Conservation (phyloP, 805 yeast genomes). For the Saturnispora saitoi region DNA sequence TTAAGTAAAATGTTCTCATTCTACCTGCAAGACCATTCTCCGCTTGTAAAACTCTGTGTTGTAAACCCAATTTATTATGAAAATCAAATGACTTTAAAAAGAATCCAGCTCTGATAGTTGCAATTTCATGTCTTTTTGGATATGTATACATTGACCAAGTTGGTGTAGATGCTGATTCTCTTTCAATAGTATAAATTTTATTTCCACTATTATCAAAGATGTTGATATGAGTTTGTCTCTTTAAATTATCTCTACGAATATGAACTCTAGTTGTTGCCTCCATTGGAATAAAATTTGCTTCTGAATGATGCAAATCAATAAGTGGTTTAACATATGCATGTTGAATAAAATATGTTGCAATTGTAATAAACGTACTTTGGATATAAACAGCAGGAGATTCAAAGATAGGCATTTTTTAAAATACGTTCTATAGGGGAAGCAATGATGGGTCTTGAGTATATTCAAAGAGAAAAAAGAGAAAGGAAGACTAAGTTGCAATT, state of each 20-base stretch:
- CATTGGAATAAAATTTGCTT: constrained; percentile 36
- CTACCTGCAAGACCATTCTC: constrained; percentile 34
- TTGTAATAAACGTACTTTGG: constrained; percentile 32
- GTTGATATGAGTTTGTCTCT: constrained; percentile 37
- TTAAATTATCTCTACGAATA: constrained; percentile 42
- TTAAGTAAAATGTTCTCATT: constrained; percentile 39
- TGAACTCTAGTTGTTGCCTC: constrained; percentile 35
- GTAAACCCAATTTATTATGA: constrained; percentile 37
- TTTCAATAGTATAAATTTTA: constrained; percentile 42
- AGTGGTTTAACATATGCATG: constrained; percentile 33
- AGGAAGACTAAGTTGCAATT: not conserved
- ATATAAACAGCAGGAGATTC: constrained; percentile 42
- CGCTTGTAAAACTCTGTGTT: constrained; percentile 35
- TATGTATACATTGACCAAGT: constrained; percentile 42
- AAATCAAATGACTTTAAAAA: constrained; percentile 38
- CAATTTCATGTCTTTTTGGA: constrained; percentile 40
- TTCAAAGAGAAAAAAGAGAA: not conserved
- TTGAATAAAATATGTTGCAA: constrained; percentile 35
- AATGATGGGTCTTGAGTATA: not conserved
- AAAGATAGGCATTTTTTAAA: constrained; percentile 30
- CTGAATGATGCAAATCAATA: constrained; percentile 32
- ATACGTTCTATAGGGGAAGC: not conserved
- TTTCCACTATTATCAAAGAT: constrained; percentile 39
- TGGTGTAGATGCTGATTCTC: constrained; percentile 38
- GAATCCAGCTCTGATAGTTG: constrained; percentile 44